Base-by-base conservation (phyloP, 148 eudicot species). In the Spergularia bocconei region DNA sequence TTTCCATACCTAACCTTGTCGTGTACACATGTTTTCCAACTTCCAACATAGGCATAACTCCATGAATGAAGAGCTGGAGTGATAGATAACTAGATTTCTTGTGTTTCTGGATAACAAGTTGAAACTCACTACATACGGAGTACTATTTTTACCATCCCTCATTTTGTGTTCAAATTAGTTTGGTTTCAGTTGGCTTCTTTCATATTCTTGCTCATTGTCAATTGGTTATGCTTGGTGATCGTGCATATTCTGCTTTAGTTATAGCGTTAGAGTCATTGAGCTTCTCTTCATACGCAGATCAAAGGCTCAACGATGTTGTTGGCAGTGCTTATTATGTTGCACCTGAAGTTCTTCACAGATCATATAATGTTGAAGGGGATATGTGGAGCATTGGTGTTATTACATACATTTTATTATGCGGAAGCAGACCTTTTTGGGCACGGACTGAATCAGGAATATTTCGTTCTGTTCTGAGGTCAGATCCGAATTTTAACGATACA, bases 251-350 rank as follows among this genome's bases (percentile, higher is more conserved):
- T 70, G 29, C 36, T 57, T 56, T 51, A 9, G 73, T 33, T 44
- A 44, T 44, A 44, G 48, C 48, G 4, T 38, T 5, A 25, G 23
- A 20, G 4, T 66, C 72, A 58, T 25, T 59, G 20, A 38, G 25
- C 65, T 78, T 63, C 53, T 79, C 74, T 75, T 17, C 50, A 39
- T 69, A 20, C 80, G 86, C 92, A 95, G 99, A 95, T 81, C 88
- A 85, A 63, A 89, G 99, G 50, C 91, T 95, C 56, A 95, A 92
- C 64, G 99, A 95, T 75, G 91, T 95, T 70, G 99, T 95, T 79
- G 99, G 99, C 50, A 95, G 98, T 84, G 98, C 98, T 65, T 95
- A 92, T 73, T 95, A 95, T 84, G 98, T 95, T 73, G 96, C 99
- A 60, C 99, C 99, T 41, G 99, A 95, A 88, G 97, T 95, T 70